Evolutionary conservation across 768 basidiomycete genomes (phyloP).

Genomic region (Hebeloma cylindrosporum): DNA sequence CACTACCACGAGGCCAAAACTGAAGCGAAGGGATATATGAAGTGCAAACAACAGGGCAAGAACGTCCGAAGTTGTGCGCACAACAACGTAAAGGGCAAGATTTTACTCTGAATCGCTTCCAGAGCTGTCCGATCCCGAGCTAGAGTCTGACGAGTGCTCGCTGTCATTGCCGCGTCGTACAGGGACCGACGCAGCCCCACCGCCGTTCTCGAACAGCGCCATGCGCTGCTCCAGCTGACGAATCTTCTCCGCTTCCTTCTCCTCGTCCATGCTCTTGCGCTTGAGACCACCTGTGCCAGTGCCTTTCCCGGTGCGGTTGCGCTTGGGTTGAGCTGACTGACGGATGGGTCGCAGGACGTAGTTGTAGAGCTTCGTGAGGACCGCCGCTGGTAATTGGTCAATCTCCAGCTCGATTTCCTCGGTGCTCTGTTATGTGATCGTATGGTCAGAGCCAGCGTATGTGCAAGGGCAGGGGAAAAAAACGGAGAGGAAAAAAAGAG

Average conservation of each 20-base stretch:
- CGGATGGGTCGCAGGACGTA: slow-evolving; percentile 84
- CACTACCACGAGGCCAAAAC: slow-evolving; percentile 28
- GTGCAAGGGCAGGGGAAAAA: slow-evolving; percentile 13
- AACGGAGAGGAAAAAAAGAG: slow-evolving; percentile 11
- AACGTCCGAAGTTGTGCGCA: slow-evolving; percentile 22
- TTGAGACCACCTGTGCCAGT: slow-evolving; percentile 88
- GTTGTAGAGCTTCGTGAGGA: slow-evolving; percentile 93
- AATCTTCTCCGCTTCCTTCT: slow-evolving; percentile 94
- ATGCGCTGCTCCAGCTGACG: slow-evolving; percentile 86
- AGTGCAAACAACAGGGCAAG: no score
- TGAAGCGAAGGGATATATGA: slow-evolving; percentile 21
- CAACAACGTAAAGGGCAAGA: no score
- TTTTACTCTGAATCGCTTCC: slow-evolving; percentile 80
- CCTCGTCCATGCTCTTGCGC: slow-evolving; percentile 96
- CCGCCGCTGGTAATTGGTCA: slow-evolving; percentile 81
- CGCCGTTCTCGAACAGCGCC: slow-evolving; percentile 70
- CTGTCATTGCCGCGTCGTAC: slow-evolving; percentile 53
- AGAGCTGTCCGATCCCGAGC: slow-evolving; percentile 76
- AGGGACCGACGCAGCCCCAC: slow-evolving; percentile 36
- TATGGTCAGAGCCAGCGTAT: slow-evolving; percentile 16
- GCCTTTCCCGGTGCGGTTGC: slow-evolving; percentile 69
- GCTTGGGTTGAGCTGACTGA: slow-evolving; percentile 58
- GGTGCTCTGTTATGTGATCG: slow-evolving; percentile 61
- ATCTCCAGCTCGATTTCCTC: slow-evolving; percentile 99
- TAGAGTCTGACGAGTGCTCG: slow-evolving; percentile 78